Conservation (phyloP, 2,329 filamentous ascomycete genomes). For the Lasiodiplodia hormozganensis region DNA sequence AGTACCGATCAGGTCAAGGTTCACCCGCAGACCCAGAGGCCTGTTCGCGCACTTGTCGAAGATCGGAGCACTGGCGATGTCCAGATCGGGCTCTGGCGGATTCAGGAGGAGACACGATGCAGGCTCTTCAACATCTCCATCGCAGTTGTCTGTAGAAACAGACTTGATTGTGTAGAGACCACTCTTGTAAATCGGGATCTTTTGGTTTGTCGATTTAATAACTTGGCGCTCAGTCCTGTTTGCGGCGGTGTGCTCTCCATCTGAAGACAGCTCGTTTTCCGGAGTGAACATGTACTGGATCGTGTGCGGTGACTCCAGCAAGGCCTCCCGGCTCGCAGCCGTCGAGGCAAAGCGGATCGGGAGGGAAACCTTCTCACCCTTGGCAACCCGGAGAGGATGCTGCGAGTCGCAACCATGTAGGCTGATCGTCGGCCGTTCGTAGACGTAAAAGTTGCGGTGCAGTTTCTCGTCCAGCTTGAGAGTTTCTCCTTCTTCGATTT, state of each 20-base stretch:
- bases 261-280: slow-evolving; percentile 70
- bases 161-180: slow-evolving; percentile 87
- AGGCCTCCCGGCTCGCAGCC: slow-evolving; percentile 56
- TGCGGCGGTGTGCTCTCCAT: slow-evolving; percentile 68
- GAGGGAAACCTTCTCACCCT: slow-evolving; percentile 70
- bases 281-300: slow-evolving; percentile 85
- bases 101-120: slow-evolving; percentile 93
- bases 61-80: slow-evolving; percentile 78
- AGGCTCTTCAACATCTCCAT: slow-evolving; percentile 89
- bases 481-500: slow-evolving; percentile 71
- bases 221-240: slow-evolving; percentile 63
- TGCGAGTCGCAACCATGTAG: slow-evolving; percentile 80
- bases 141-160: slow-evolving; percentile 80
- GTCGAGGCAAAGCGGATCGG: slow-evolving; percentile 74
- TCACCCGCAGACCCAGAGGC: slow-evolving; percentile 86
- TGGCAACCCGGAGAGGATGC: slow-evolving; percentile 82
- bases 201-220: slow-evolving; percentile 67
- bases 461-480: slow-evolving; percentile 57
- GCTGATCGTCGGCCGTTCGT: slow-evolving; percentile 79
- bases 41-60: slow-evolving; percentile 95
- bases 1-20: slow-evolving; percentile 88
- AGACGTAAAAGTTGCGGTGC: slow-evolving; percentile 80
- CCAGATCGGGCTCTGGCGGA: slow-evolving; percentile 82
- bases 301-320: slow-evolving; percentile 70
- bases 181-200: slow-evolving; percentile 73